Base-by-base conservation (phyloP, 805 yeast genomes). In the Kazachstania psychrophila region DNA sequence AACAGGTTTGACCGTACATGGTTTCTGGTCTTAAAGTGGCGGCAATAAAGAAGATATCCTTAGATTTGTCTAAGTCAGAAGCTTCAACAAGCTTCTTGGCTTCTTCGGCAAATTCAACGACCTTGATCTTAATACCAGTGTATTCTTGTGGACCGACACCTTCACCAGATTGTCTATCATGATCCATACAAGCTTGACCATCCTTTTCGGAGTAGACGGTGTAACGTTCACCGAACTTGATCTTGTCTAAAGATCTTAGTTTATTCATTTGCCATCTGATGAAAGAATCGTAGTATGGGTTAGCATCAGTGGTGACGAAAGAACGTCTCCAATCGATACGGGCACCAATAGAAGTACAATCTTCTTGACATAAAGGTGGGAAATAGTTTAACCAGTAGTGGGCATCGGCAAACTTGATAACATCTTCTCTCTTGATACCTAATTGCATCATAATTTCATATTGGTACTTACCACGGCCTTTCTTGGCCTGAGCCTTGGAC, bases 181-280 rank as follows among this genome's bases (percentile, higher is more conserved):
- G 98, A 64, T 92, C 98, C 89, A 92, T 88, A 72, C 98, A 92
- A 27, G 98, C 94, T 70, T 92, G 98, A 47, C 96, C 96, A 65
- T 92, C 98, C 66, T 84, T 89, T 59, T 87, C 95, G 28, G 97
- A 88, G 67, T 85, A 92, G 54, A 92, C 85, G 48, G 98, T 92
- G 70, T 87, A 85, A 68, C 98, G 80, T 69, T 89, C 94, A 63
- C 98, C 98, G 51, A 92, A 92, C 69, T 89, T 92, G 67, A 92
- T 87, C 66, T 86, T 89, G 46, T 89, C 95, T 41, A 72, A 65
- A 32, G 75, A 87, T 68, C 77, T 84, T 61, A 92, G 76, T 58
- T 79, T 70, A 65, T 79, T 85, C 77, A 92, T 84, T 65, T 87
- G 95, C 98, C 98, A 92, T 69, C 89, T 77, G 39, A 89, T 79